Percentiles rank a stretch among this genome's conserved stretches.
Evolutionary conservation across 352 stramenopile species (phyloP).

Genomic region (Ophiocytium majus): DNA sequence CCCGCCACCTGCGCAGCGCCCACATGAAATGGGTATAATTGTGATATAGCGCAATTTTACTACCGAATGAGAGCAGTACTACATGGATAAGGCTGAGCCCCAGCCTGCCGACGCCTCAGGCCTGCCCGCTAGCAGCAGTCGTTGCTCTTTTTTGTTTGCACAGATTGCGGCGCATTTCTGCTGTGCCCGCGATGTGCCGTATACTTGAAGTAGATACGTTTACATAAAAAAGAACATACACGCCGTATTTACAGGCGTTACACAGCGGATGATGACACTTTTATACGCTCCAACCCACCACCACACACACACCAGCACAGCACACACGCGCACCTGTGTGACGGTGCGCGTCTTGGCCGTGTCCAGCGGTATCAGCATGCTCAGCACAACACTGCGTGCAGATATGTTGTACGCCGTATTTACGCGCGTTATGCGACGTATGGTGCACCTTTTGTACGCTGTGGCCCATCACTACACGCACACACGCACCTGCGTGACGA

Average conservation of each 20-base stretch:
- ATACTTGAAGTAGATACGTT: too few relatives aligned
- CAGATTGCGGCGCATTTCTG: neutral
- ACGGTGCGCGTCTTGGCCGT: neutral
- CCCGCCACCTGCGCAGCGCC: slow-evolving; percentile 29
- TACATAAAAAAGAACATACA: too few relatives aligned
- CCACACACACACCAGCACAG: neutral
- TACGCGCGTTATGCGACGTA: too few relatives aligned
- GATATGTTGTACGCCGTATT: neutral
- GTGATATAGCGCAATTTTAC: neutral
- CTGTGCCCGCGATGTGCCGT: neutral
- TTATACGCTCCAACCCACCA: neutral
- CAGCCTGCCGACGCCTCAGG: too few relatives aligned
- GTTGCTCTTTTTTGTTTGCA: neutral
- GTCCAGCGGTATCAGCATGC: neutral
- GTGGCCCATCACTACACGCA: neutral
- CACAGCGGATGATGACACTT: neutral
- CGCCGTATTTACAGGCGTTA: too few relatives aligned
- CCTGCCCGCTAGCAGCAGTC: too few relatives aligned
- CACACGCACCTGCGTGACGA: slow-evolving; percentile 66
- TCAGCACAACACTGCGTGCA: neutral
- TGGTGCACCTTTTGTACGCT: too few relatives aligned
- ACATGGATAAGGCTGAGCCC: too few relatives aligned
- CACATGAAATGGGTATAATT: neutral
- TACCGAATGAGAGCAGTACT: neutral
- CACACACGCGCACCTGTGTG: neutral